Conservation (phyloP, 2,329 filamentous ascomycete species). For the Diaporthe capsici region DNA sequence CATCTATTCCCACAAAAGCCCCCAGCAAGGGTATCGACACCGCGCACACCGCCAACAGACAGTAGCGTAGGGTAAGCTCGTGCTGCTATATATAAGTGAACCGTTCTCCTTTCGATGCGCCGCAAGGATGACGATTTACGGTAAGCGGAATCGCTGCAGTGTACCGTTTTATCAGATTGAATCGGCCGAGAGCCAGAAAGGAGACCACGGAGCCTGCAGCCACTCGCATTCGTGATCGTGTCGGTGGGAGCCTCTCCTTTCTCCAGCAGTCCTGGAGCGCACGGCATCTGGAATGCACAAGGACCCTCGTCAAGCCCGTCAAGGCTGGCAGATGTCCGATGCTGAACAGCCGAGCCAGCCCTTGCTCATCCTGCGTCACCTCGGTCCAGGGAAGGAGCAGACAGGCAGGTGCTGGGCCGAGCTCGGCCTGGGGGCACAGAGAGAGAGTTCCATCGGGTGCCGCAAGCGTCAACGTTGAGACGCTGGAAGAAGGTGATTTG, state of each 20-base stretch:
- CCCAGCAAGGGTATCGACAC: not conserved
- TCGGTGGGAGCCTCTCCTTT: not conserved
- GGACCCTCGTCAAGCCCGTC: not conserved
- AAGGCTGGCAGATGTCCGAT: constrained; percentile 1
- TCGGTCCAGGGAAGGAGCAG: not conserved
- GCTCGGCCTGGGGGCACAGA: constrained; percentile 1
- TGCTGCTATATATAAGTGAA: not conserved
- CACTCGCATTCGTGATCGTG: not conserved
- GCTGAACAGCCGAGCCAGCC: constrained; percentile 1
- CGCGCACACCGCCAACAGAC: not conserved
- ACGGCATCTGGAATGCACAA: not conserved
- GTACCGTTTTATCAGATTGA: not conserved
- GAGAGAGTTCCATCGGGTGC: constrained; percentile 13
- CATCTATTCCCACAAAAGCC: not conserved
- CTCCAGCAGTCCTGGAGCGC: not conserved
- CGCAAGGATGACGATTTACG: not conserved
- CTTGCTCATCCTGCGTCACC: not conserved
- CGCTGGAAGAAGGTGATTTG: constrained; percentile 6
- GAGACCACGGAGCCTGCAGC: not conserved
- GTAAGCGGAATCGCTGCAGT: not conserved
- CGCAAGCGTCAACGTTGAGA: constrained; percentile 12
- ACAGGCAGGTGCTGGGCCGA: constrained; percentile 4
- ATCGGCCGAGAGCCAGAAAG: not conserved
- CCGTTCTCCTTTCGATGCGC: not conserved
- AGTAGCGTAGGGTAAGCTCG: not conserved